phyloP scores from a whole-genome alignment of 2,329 filamentous ascomycete genomes.

The Blastomyces gilchristii region DNA sequence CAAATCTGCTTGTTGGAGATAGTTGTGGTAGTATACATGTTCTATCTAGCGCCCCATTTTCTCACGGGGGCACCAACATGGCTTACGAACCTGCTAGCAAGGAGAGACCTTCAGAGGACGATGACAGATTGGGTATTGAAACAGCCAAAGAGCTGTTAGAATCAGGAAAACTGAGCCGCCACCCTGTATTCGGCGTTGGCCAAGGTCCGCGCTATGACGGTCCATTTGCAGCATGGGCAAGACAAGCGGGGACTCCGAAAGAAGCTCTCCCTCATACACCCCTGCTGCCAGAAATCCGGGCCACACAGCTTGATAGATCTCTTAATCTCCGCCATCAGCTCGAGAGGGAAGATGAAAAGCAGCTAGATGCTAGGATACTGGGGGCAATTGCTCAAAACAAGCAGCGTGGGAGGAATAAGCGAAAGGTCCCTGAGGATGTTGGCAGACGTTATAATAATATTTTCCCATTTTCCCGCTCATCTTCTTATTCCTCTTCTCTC shows the following conservation, averaged over 20 bases:
- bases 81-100: conserved; percentile 17
- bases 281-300: conserved; percentile 21
- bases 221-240: conserved; percentile 34
- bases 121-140: conserved; percentile 16
- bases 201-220: conserved; percentile 34
- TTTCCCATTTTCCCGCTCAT: too few species aligned
- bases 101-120: neutral
- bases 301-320: conserved; percentile 25
- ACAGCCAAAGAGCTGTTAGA: conserved; percentile 23
- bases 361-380: conserved; percentile 20
- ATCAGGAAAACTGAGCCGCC: conserved; percentile 25
- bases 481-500: neutral
- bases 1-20: conserved; percentile 48
- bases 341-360: conserved; percentile 13
- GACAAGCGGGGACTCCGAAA: conserved; percentile 19
- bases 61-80: conserved; percentile 18
- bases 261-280: conserved; percentile 17
- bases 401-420: conserved; percentile 4
- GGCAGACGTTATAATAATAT: neutral
- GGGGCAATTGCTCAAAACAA: conserved; percentile 24
- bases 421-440: neutral
- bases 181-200: conserved; percentile 31
- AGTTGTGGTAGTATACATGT: conserved; percentile 46
- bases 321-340: conserved; percentile 18
- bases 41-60: conserved; percentile 31